These are phyloP conservation scores for Inonotus obliquus DNA, from an alignment of 1,284 basidiomycete genomes.

Conservation along the genomic window DNA sequence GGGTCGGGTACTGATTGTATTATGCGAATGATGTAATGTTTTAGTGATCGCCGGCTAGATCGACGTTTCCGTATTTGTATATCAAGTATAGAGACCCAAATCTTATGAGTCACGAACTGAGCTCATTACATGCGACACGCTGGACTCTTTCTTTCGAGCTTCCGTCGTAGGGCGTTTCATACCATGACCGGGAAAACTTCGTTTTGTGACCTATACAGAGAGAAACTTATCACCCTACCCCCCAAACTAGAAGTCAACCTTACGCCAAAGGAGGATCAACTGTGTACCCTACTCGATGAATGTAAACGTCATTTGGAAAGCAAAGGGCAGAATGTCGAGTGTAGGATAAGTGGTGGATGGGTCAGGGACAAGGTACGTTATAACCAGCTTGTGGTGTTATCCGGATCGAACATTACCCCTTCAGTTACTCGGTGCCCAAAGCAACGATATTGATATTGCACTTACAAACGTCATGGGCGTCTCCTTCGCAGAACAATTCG, in stretches of 20 bases:
- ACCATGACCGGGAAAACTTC: conserved; percentile 9
- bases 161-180: not conserved
- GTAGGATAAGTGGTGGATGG: conserved; percentile 94
- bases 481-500: conserved; percentile 82
- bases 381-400: conserved; percentile 17
- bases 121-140: conserved; percentile 6
- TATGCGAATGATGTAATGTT: not conserved
- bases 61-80: not conserved
- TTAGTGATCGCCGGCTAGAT: not conserved
- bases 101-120: not conserved
- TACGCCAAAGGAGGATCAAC: conserved; percentile 49
- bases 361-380: conserved; percentile 88
- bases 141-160: conserved; percentile 1
- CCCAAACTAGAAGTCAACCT: conserved; percentile 34
- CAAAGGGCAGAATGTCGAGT: conserved; percentile 55
- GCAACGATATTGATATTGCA: conserved; percentile 94
- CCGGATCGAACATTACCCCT: conserved; percentile 10
- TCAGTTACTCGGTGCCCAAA: conserved; percentile 79
- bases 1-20: too few relatives aligned
- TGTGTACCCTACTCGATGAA: conserved; percentile 66
- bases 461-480: conserved; percentile 88
- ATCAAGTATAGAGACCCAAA: not conserved
- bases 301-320: conserved; percentile 52
- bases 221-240: conserved; percentile 11
- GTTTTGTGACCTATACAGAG: conserved; percentile 7